Evolutionary conservation across 2,329 filamentous ascomycete genomes (phyloP).

Genomic region (Monilinia polystroma): DNA sequence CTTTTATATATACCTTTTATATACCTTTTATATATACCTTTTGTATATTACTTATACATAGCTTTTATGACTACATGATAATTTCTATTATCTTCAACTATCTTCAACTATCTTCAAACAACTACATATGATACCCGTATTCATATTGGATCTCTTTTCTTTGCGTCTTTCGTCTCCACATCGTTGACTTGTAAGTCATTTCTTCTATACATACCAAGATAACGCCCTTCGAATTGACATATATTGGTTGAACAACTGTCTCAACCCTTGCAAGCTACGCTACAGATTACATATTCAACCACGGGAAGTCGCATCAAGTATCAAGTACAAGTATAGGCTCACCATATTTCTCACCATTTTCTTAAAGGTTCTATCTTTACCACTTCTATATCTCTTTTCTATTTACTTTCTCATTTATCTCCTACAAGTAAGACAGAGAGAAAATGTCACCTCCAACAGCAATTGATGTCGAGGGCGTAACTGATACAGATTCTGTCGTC

Average conservation of each 20-base stretch:
- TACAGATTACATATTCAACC: constrained; percentile 6
- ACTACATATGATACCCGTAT: not conserved
- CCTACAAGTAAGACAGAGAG: not conserved
- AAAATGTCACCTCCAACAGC: constrained; percentile 46
- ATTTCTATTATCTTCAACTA: not conserved
- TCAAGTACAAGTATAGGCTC: not conserved
- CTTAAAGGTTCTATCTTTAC: not conserved
- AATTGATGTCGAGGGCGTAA: constrained; percentile 42
- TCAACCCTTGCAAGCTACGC: constrained; percentile 16
- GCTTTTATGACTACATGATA: constrained; percentile 5
- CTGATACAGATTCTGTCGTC: constrained; percentile 45
- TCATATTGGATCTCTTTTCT: constrained; percentile 1
- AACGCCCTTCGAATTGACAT: constrained; percentile 21
- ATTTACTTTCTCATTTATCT: constrained; percentile 2
- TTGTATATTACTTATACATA: no score
- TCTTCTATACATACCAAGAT: not conserved
- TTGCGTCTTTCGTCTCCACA: constrained; percentile 9
- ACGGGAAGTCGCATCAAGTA: constrained; percentile 15
- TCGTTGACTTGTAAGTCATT: constrained; percentile 12
- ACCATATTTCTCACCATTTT: not conserved
- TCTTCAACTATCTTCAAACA: not conserved
- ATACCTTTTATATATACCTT: no score
- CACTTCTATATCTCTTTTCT: not conserved
- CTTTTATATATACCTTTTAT: not conserved
- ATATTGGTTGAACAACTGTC: constrained; percentile 18